Percentiles rank a stretch among this genome's conserved stretches.
phyloP scores from a whole-genome alignment of 1,139 yeast species.

The Saccharomyces pastorianus region DNA sequence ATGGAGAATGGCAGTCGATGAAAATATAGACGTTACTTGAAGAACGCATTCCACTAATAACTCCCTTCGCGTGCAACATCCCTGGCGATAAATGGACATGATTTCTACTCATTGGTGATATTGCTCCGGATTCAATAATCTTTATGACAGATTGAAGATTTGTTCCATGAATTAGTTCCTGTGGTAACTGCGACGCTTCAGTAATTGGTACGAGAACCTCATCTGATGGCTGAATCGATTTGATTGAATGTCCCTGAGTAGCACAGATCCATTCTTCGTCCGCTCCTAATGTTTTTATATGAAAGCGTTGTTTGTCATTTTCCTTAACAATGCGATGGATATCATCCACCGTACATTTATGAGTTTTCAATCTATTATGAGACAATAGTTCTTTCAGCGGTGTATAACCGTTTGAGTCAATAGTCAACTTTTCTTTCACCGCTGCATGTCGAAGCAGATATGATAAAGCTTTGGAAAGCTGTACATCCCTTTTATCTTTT shows the following conservation, averaged over 20 bases:
- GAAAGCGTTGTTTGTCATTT: slow-evolving; percentile 67
- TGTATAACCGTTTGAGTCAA: slow-evolving; percentile 64
- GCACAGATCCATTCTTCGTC: slow-evolving; percentile 57
- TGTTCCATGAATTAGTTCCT: slow-evolving; percentile 72
- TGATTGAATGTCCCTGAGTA: slow-evolving; percentile 82
- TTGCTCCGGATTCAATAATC: slow-evolving; percentile 41
- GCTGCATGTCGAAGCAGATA: slow-evolving; percentile 83
- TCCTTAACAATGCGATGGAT: slow-evolving; percentile 50
- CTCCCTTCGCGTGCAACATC: slow-evolving; percentile 29
- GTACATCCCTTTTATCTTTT: slow-evolving; percentile 37
- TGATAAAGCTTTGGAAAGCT: slow-evolving; percentile 66
- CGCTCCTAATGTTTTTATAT: slow-evolving; percentile 30
- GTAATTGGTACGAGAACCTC: slow-evolving; percentile 35
- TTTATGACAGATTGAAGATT: slow-evolving; percentile 39
- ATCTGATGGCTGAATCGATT: slow-evolving; percentile 38
- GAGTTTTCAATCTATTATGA: slow-evolving; percentile 53
- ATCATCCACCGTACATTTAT: slow-evolving; percentile 48
- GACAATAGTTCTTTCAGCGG: slow-evolving; percentile 43
- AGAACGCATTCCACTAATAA: slow-evolving; percentile 67
- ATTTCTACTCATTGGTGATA: slow-evolving; percentile 63
- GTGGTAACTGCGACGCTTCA: slow-evolving; percentile 33
- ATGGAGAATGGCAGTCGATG: slow-evolving; percentile 42
- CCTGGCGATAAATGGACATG: slow-evolving; percentile 76
- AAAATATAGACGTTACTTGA: slow-evolving; percentile 54
- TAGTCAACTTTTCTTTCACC: slow-evolving; percentile 51